phyloP scores from a whole-genome alignment of 257 asterid species.

The Solanum tacnaense region DNA sequence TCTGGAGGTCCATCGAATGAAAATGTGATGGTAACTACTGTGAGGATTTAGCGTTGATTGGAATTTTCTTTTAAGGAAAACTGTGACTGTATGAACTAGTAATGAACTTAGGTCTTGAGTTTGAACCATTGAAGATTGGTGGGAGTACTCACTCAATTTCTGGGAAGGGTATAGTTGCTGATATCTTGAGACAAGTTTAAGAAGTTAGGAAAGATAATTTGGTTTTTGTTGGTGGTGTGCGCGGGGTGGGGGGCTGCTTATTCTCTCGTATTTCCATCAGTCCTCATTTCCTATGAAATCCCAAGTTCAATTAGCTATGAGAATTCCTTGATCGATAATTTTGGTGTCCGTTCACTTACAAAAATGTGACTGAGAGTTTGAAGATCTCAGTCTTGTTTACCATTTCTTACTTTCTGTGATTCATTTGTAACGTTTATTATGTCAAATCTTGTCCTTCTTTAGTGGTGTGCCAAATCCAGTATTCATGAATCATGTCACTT shows the following conservation, averaged over 20 bases:
- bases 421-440: neutral
- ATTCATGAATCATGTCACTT: neutral
- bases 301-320: neutral
- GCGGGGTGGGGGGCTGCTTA: neutral
- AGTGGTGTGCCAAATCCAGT: neutral
- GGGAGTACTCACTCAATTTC: neutral
- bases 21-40: conserved; percentile 53
- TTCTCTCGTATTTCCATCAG: neutral
- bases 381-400: neutral
- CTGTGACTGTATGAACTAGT: neutral
- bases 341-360: neutral
- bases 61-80: neutral
- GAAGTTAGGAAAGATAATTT: neutral
- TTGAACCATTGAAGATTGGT: neutral
- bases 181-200: neutral
- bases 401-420: neutral
- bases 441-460: neutral
- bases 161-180: neutral
- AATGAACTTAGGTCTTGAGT: neutral
- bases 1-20: conserved; percentile 47
- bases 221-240: neutral
- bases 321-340: neutral
- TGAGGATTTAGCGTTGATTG: neutral
- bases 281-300: neutral
- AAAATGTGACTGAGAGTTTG: neutral